Conservation (phyloP, 768 basidiomycete genomes). For the Mycena pura region DNA sequence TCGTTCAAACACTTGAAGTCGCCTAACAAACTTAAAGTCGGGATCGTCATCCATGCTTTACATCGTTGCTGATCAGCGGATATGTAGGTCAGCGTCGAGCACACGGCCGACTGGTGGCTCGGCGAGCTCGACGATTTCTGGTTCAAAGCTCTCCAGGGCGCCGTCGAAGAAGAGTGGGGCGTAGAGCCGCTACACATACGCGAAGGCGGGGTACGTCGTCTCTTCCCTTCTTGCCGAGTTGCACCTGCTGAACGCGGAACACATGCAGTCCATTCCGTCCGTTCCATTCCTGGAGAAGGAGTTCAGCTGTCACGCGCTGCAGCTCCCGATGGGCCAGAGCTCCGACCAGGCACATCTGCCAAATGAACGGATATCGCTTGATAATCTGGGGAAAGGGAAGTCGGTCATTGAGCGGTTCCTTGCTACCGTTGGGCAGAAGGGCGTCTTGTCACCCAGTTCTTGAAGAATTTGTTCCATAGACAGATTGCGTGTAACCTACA, state of each 20-base stretch:
- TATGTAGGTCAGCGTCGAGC: slow-evolving; percentile 82
- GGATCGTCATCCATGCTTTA: slow-evolving; percentile 16
- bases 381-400: slow-evolving; percentile 82
- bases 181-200: slow-evolving; percentile 85
- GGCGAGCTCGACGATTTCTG: slow-evolving; percentile 85
- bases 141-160: slow-evolving; percentile 85
- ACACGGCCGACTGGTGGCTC: slow-evolving; percentile 96
- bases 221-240: neutral
- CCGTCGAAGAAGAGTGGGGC: slow-evolving; percentile 89
- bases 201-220: slow-evolving; percentile 83
- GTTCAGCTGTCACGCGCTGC: slow-evolving; percentile 87
- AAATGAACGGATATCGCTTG: slow-evolving; percentile 88
- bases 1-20: slow-evolving; percentile 69
- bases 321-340: slow-evolving; percentile 94
- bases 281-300: slow-evolving; percentile 93
- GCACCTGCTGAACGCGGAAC: slow-evolving; percentile 9
- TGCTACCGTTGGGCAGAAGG: slow-evolving; percentile 51
- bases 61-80: neutral
- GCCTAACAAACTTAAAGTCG: slow-evolving; percentile 75
- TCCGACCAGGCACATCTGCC: slow-evolving; percentile 92
- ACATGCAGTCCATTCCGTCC: slow-evolving; percentile 86
- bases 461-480: no score
- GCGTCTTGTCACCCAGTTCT: neutral
- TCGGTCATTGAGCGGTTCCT: slow-evolving; percentile 80
- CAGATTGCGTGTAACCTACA: no score